Percentiles rank a stretch among this genome's conserved stretches.
Conservation (phyloP, 73 alveolate species). For the Paramecium caudatum region DNA sequence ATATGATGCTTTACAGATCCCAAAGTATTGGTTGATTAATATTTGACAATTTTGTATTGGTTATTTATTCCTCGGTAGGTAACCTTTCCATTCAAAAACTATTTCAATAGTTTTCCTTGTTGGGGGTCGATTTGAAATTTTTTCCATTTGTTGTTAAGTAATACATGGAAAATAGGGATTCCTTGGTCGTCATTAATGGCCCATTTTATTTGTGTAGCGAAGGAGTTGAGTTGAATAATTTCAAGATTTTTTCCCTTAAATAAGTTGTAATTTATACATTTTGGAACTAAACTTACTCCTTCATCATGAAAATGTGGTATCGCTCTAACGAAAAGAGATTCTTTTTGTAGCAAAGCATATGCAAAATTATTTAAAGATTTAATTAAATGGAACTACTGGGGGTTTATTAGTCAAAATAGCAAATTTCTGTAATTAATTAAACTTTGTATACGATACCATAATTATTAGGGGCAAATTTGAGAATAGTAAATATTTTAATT, state of each 20-base stretch:
- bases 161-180: not conserved
- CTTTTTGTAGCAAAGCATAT: not conserved
- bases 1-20: not conserved
- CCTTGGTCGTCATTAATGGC: not conserved
- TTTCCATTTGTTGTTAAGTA: not conserved
- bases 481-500: too few species aligned
- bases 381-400: too few species aligned
- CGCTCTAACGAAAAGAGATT: not conserved
- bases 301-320: constrained; percentile 10
- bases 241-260: not conserved
- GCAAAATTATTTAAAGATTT: too few species aligned
- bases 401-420: too few species aligned
- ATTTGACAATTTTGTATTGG: not conserved
- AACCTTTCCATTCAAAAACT: constrained; percentile 26
- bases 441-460: too few species aligned
- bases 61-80: not conserved
- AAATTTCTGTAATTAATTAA: too few species aligned
- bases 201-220: not conserved
- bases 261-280: not conserved
- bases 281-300: not conserved
- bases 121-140: not conserved
- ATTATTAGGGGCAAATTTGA: too few species aligned
- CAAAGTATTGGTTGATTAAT: not conserved
- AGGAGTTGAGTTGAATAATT: not conserved
- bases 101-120: not conserved